These are phyloP conservation scores for Cercospora sp. DNA, from an alignment of 2,329 filamentous ascomycete species.

Conservation along the genomic window DNA sequence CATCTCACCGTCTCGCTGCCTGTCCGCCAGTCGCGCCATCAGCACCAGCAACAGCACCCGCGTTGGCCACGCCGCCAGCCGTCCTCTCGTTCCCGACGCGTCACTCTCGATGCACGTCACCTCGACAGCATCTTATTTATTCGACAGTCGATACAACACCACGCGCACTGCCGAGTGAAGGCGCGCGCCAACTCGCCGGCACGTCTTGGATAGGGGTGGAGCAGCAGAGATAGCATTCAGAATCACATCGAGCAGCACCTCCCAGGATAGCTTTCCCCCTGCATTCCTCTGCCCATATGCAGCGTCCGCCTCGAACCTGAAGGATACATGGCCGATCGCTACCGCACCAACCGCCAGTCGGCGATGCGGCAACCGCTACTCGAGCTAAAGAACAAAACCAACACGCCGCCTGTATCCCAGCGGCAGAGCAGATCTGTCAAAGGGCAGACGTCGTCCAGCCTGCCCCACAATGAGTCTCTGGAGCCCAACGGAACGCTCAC, in stretches of 20 bases:
- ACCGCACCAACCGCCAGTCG: constrained; percentile 28
- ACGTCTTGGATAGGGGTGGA: constrained; percentile 26
- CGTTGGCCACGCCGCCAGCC: constrained; percentile 22
- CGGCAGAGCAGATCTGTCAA: constrained; percentile 25
- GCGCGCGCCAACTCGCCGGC: constrained; percentile 6
- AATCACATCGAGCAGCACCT: constrained; percentile 16
- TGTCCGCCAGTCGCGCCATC: constrained; percentile 4
- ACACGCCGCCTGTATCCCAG: constrained; percentile 32
- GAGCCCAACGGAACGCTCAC: constrained; percentile 46
- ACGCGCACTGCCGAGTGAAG: constrained; percentile 8
- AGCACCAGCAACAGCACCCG: constrained; percentile 6
- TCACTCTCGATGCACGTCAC: constrained; percentile 11
- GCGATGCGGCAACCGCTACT: constrained; percentile 34
- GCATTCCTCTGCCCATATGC: neutral
- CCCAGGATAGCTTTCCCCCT: constrained; percentile 11
- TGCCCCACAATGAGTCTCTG: constrained; percentile 49
- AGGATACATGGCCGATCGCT: constrained; percentile 35
- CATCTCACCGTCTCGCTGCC: neutral
- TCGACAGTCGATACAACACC: constrained; percentile 14
- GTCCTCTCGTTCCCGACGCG: constrained; percentile 25
- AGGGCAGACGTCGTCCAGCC: constrained; percentile 22
- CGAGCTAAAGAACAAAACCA: constrained; percentile 34
- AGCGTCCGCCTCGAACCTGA: neutral
- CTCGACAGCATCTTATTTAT: constrained; percentile 27
- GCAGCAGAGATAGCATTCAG: constrained; percentile 17